Conservation (phyloP, 176 grass and related monocot genomes). For the Aegilops bicornis region DNA sequence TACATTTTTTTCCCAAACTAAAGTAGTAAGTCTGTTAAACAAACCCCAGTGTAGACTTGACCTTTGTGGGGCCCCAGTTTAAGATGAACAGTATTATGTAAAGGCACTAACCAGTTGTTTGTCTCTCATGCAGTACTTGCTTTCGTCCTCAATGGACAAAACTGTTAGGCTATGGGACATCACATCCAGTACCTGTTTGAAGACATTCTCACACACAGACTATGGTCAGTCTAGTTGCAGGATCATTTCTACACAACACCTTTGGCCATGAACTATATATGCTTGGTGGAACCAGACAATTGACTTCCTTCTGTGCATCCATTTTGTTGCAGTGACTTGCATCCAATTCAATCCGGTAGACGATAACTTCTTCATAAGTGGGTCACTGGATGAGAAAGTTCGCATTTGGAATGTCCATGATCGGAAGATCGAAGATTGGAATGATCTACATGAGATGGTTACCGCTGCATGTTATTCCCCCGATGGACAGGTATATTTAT, state of each 20-base stretch:
- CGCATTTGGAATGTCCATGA: constrained; percentile 93
- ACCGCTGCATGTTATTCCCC: constrained; percentile 94
- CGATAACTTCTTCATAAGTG: constrained; percentile 95
- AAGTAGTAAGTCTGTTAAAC: background rate
- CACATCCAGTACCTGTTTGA: constrained; percentile 71
- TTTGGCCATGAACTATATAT: background rate
- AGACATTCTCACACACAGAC: constrained; percentile 96
- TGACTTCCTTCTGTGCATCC: constrained; percentile 22
- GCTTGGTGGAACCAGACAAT: constrained; percentile 12
- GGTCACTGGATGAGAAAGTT: constrained; percentile 98
- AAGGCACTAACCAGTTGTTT: constrained; percentile 7
- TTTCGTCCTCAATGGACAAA: constrained; percentile 99
- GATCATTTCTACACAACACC: background rate
- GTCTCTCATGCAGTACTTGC: constrained; percentile 59
- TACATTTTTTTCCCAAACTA: background rate
- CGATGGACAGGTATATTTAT: constrained; percentile 67
- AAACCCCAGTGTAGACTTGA: background rate
- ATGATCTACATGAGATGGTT: constrained; percentile 99
- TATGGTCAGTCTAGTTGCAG: constrained; percentile 70
- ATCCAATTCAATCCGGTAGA: constrained; percentile 99
- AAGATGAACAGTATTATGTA: background rate
- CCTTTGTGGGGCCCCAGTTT: background rate
- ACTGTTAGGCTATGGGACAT: constrained; percentile 94
- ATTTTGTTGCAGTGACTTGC: constrained; percentile 80
- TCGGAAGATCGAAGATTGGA: constrained; percentile 96